Evolutionary conservation across 2,329 filamentous ascomycete species (phyloP).

Genomic region (Colletotrichum sublineola): DNA sequence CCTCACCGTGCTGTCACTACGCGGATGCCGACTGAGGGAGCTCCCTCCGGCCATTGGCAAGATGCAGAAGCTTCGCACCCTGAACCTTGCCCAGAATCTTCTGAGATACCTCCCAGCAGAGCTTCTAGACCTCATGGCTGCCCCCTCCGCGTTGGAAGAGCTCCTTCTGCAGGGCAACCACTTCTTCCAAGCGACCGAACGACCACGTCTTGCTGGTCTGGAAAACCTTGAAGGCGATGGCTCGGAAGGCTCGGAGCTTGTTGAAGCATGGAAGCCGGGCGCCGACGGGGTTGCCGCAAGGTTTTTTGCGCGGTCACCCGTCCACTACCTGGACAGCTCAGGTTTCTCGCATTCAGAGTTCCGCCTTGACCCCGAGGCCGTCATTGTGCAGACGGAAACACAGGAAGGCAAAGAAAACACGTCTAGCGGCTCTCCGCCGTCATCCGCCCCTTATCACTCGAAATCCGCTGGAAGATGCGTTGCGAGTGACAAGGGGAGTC

Average conservation of each 20-base stretch:
- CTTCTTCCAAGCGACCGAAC: conserved; percentile 58
- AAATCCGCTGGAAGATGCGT: conserved; percentile 37
- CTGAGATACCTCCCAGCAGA: conserved; percentile 73
- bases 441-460: conserved; percentile 40
- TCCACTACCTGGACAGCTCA: conserved; percentile 48
- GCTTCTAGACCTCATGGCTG: conserved; percentile 68
- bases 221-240: conserved; percentile 44
- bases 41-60: conserved; percentile 71
- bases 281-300: conserved; percentile 41
- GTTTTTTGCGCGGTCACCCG: conserved; percentile 46
- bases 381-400: conserved; percentile 23
- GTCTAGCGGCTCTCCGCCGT: conserved; percentile 39
- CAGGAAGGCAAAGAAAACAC: conserved; percentile 13
- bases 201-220: conserved; percentile 15
- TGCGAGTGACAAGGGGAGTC: conserved; percentile 45
- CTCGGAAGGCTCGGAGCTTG: conserved; percentile 33
- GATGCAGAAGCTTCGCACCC: conserved; percentile 68
- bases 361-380: conserved; percentile 41
- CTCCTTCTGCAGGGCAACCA: conserved; percentile 75
- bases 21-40: conserved; percentile 72
- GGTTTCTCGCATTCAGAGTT: conserved; percentile 45
- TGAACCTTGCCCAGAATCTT: conserved; percentile 76
- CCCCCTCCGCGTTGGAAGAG: conserved; percentile 59
- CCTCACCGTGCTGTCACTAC: conserved; percentile 75
- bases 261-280: conserved; percentile 18